Evolutionary conservation across 345 rosid genomes (phyloP), one percentile per base, ranked within the genome.

Genomic region (Microcos paniculata): DNA sequence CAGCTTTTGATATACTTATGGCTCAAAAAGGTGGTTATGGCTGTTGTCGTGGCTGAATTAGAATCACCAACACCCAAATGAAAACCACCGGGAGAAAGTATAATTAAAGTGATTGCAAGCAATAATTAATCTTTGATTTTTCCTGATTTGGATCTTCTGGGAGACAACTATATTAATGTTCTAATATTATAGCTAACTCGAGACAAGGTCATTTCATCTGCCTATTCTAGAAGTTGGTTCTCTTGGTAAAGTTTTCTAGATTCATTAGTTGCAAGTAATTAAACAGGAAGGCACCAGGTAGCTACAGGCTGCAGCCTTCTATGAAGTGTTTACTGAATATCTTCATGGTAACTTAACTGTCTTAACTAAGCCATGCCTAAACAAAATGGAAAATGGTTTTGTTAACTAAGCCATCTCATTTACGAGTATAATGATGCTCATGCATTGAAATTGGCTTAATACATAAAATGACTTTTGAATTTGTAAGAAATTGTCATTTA

Each of bases 31-130:
- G 45, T 42, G 45, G 45, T 42, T 42, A 42, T 42, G 6, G 45
- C 45, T 42, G 45, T 42, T 63, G 58, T 48, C 26, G 72, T 69
- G 72, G 72, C 43, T 69, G 42, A 49, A 49, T 30, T 2, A 48
- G 58, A 69, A 69, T 69, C 72, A 69, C 43, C 45, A 24, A 46
- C 71, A 46, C 38, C 38, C 40, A 3, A 35, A 48, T 28, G 8
- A 48, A 48, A 42, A 68, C n/a, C 52, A 67, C 56, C 45, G 3
- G n/a, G n/a, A 23, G 24, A 64, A 45, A 24, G 55, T 0, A 28
- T 66, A 12, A 43, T 8, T 9, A 24, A 12, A 52, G 40, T 8
- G 23, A 9, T 46, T 16, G 28, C 5, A 3, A 35, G 40, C 40
- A 4, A 35, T 35, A 4, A 35, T 35, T 24, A 10, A 23, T 23